Percentiles rank a stretch among this genome's conserved stretches.
Evolutionary conservation across 2,329 filamentous ascomycete genomes (phyloP).

Genomic region (Pseudofabraea citricarpa): DNA sequence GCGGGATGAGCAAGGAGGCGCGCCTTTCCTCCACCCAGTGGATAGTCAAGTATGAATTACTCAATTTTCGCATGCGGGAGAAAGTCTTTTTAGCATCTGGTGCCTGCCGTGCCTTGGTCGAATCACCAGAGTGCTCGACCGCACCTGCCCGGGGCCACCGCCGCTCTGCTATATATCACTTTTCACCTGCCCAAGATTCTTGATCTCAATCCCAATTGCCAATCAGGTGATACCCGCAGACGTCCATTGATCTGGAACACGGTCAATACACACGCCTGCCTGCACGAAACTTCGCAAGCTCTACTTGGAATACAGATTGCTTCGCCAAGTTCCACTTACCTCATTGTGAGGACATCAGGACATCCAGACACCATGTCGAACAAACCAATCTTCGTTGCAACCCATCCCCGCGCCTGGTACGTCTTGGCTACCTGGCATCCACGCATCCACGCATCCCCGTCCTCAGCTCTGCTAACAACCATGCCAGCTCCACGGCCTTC

Average conservation of each 20-base stretch:
- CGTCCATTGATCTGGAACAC: constrained; percentile 15
- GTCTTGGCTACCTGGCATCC: constrained; percentile 4
- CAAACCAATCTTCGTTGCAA: constrained; percentile 86
- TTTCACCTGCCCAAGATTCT: neutral
- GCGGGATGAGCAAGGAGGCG: too few species aligned
- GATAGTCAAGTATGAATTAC: too few species aligned
- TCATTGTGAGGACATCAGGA: neutral
- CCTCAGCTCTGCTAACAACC: constrained; percentile 7
- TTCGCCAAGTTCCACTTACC: constrained; percentile 5
- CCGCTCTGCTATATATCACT: too few species aligned
- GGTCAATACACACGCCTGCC: constrained; percentile 10
- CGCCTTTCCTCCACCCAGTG: too few species aligned
- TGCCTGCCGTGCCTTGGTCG: too few species aligned
- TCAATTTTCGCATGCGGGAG: too few species aligned
- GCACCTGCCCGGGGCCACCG: too few species aligned
- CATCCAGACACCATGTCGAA: constrained; percentile 53
- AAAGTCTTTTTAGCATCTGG: too few species aligned
- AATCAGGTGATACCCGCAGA: too few species aligned
- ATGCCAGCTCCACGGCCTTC: neutral
- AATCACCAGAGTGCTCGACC: too few species aligned
- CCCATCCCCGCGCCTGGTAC: constrained; percentile 87
- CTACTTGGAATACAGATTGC: constrained; percentile 24
- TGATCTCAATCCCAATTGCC: neutral
- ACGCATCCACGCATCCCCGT: neutral
- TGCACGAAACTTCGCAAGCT: constrained; percentile 8